Conservation (phyloP, 306 rosid genomes). For the Sophora flavescens region DNA sequence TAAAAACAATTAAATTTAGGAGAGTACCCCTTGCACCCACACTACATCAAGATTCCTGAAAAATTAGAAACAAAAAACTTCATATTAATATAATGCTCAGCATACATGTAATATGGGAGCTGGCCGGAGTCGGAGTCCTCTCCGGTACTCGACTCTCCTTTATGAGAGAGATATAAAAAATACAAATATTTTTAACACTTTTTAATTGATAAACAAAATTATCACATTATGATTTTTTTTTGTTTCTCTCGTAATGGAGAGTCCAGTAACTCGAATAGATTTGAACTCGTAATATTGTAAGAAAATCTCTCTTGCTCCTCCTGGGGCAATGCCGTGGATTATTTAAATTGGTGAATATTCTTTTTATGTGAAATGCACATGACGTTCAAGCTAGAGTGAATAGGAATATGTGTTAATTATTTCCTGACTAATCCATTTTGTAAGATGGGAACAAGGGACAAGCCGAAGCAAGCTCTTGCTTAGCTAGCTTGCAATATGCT, state of each 20-base stretch:
- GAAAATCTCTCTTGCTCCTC: conserved; percentile 46
- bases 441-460: conserved; percentile 45
- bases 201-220: too few relatives aligned
- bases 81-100: conserved; percentile 14
- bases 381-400: conserved; percentile 56
- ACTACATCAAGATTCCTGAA: conserved; percentile 46
- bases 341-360: conserved; percentile 49
- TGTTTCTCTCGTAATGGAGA: too few relatives aligned
- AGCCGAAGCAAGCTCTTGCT: conserved; percentile 37
- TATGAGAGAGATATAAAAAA: too few relatives aligned
- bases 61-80: not conserved
- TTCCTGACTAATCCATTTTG: conserved; percentile 30
- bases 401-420: conserved; percentile 51
- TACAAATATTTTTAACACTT: too few relatives aligned
- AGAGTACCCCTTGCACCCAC: conserved; percentile 40
- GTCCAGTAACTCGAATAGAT: too few relatives aligned
- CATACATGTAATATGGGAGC: conserved; percentile 25
- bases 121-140: too few relatives aligned
- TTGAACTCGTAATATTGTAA: too few relatives aligned
- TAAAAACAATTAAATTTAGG: conserved; percentile 31
- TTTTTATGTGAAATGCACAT: conserved; percentile 51
- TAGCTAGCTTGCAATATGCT: conserved; percentile 42
- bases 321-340: not conserved
- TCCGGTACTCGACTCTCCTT: too few relatives aligned
- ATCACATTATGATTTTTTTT: too few relatives aligned